Conservation (phyloP, 225 moss, liverwort and hornwort genomes). For the Polytrichum formosum region DNA sequence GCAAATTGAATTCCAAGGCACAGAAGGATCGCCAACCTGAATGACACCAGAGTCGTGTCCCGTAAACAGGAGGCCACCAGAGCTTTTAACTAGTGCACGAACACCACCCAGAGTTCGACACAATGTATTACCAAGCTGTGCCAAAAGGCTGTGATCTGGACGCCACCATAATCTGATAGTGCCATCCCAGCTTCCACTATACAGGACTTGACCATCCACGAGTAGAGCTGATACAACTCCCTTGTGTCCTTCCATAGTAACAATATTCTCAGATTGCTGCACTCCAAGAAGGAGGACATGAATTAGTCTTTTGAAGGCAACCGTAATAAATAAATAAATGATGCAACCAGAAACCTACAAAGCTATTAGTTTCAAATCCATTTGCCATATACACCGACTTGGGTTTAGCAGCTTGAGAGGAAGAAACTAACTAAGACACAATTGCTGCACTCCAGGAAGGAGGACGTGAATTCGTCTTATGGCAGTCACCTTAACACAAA, state of each 20-base stretch:
- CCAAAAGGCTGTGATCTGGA: slow-evolving; percentile 68
- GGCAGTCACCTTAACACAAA: too few species aligned
- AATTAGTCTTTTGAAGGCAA: too few species aligned
- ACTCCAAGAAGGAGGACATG: slow-evolving; percentile 1
- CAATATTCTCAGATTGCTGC: slow-evolving; percentile 55
- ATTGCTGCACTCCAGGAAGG: slow-evolving; percentile 39
- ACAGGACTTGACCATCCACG: slow-evolving; percentile 79
- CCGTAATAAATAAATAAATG: too few species aligned
- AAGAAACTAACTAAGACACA: slow-evolving; percentile 43
- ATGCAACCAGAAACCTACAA: too few species aligned
- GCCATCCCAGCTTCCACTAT: slow-evolving; percentile 98
- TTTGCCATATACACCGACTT: too few species aligned
- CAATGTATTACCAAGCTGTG: slow-evolving; percentile 41
- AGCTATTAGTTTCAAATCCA: too few species aligned
- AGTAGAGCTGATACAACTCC: slow-evolving; percentile 70
- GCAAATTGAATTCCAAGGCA: neutral
- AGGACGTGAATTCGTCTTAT: neutral
- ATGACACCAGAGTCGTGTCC: slow-evolving; percentile 77
- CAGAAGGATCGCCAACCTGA: slow-evolving; percentile 50
- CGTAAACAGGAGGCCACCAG: slow-evolving; percentile 58
- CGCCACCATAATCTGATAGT: slow-evolving; percentile 94
- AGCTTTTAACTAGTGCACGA: slow-evolving; percentile 59
- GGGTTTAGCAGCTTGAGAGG: too few species aligned
- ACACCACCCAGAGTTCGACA: slow-evolving; percentile 49
- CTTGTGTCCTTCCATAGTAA: slow-evolving; percentile 80